Percentiles rank a stretch among this genome's conserved stretches.
Conservation (phyloP, 73 alveolate genomes). For the Paramecium octaurelia region DNA sequence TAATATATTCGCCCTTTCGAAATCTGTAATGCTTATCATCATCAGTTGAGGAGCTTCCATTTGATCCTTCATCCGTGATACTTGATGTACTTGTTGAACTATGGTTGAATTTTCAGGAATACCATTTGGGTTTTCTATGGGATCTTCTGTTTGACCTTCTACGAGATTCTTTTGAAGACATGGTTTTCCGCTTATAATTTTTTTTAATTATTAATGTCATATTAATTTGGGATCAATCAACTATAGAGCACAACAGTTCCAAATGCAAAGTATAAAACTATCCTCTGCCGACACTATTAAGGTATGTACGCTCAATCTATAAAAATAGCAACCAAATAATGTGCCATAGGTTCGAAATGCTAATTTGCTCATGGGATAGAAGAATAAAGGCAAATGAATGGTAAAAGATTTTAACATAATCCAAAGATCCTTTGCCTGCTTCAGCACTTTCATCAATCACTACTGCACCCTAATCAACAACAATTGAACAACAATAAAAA, state of each 20-base stretch:
- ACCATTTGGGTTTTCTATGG: background rate
- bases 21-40: constrained; percentile 23
- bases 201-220: constrained; percentile 9
- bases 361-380: constrained; percentile 38
- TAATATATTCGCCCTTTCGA: background rate
- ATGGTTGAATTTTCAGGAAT: background rate
- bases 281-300: constrained; percentile 40
- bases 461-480: background rate
- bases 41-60: background rate
- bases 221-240: constrained; percentile 5
- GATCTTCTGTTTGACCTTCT: background rate
- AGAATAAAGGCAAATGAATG: constrained; percentile 23
- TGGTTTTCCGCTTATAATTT: background rate
- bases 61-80: background rate
- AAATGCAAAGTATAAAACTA: constrained; percentile 36
- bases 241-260: constrained; percentile 34
- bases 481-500: background rate
- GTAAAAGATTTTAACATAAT: background rate
- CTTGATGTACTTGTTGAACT: background rate
- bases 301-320: background rate
- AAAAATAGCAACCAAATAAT: background rate
- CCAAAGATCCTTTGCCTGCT: constrained; percentile 35
- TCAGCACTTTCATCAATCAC: constrained; percentile 22
- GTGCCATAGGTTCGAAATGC: constrained; percentile 45
- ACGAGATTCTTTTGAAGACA: background rate